A percentile compares a stretch with the other conserved stretches of the same genome.
Evolutionary conservation across 805 yeast species (phyloP).

Genomic region (Hanseniaspora lindneri): DNA sequence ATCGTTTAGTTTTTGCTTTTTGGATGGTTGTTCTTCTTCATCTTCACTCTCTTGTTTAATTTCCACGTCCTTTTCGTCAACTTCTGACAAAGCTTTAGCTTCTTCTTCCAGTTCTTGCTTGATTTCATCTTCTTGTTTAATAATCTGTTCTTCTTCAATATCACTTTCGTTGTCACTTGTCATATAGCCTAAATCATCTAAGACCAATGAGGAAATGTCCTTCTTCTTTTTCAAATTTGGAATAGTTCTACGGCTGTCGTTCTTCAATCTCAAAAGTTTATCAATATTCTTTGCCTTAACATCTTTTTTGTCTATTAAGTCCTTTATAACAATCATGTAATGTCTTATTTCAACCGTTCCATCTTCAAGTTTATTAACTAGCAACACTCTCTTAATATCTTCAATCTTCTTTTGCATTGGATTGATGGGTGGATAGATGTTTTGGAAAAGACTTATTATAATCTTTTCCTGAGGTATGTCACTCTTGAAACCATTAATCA

Average conservation of each 20-base stretch:
- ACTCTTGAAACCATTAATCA: constrained; percentile 71
- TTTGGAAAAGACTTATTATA: constrained; percentile 80
- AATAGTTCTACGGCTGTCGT: constrained; percentile 27
- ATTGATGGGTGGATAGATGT: constrained; percentile 87
- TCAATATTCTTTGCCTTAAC: constrained; percentile 53
- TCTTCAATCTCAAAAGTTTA: constrained; percentile 27
- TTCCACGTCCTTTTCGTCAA: constrained; percentile 21
- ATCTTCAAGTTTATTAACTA: constrained; percentile 65
- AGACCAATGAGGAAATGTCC: constrained; percentile 72
- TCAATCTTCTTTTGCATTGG: constrained; percentile 68
- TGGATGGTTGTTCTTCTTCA: constrained; percentile 16
- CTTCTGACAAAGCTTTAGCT: constrained; percentile 20
- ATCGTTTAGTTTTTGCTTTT: constrained; percentile 16
- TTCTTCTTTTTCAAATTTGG: constrained; percentile 57
- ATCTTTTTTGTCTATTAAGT: constrained; percentile 62
- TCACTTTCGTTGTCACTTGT: constrained; percentile 92
- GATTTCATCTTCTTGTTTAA: constrained; percentile 34
- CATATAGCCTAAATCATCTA: constrained; percentile 64
- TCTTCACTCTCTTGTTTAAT: neutral
- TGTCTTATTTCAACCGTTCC: constrained; percentile 78
- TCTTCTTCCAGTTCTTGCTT: constrained; percentile 34
- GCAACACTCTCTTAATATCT: constrained; percentile 69
- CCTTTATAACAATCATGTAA: constrained; percentile 73
- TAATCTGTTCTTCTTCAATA: constrained; percentile 57
- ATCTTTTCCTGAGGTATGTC: constrained; percentile 60